These are phyloP conservation scores for Polychaeton citri DNA, from an alignment of 2,329 filamentous ascomycete genomes.

Conservation along the genomic window DNA sequence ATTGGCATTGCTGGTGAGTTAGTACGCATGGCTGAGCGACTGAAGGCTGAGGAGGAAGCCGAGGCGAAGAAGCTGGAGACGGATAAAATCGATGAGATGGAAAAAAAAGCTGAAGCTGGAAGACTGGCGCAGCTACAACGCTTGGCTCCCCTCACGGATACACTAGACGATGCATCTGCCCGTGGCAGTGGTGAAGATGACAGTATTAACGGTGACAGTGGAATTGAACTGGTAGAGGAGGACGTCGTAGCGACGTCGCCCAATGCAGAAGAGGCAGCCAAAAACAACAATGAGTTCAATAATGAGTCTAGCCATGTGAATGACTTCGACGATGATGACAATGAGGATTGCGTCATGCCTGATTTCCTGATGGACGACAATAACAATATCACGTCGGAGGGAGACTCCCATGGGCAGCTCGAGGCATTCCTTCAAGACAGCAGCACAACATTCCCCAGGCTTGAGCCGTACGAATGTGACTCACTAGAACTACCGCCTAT, in stretches of 20 bases:
- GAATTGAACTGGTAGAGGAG: conserved; percentile 1
- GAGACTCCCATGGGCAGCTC: no score
- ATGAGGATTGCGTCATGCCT: conserved; percentile 1
- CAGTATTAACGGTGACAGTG: neutral
- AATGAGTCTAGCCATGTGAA: conserved; percentile 1
- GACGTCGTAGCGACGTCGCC: neutral
- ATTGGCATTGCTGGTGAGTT: conserved; percentile 5
- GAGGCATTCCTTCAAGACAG: no score
- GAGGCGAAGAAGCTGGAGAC: conserved; percentile 5
- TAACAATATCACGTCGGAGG: no score
- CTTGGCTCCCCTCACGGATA: no score
- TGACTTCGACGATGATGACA: conserved; percentile 2
- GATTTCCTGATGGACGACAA: no score
- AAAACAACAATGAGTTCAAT: neutral
- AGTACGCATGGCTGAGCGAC: conserved; percentile 1
- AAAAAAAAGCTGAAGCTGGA: conserved; percentile 1
- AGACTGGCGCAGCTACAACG: conserved; percentile 1
- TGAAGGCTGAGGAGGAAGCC: conserved; percentile 4
- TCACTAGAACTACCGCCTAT: no score
- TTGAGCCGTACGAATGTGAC: no score
- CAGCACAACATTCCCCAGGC: no score
- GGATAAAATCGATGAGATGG: neutral
- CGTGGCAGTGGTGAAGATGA: neutral
- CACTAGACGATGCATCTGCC: no score
- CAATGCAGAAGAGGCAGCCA: neutral